A percentile compares a stretch with the other conserved stretches of the same genome.
Evolutionary conservation across 495 filamentous ascomycete genomes (phyloP).

Genomic region (Pseudoneurospora amorphoporcata): DNA sequence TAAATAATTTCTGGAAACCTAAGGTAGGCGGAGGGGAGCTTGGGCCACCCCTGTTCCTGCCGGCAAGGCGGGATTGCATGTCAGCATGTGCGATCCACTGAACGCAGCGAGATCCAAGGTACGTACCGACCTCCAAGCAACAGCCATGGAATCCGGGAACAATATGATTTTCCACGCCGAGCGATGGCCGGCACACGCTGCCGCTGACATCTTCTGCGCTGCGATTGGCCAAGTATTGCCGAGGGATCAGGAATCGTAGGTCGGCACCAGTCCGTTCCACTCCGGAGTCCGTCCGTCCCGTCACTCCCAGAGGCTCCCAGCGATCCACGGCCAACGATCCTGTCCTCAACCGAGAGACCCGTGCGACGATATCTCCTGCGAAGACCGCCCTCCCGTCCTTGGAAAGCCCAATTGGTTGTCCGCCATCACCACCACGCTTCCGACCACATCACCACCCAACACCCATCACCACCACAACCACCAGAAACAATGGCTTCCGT

Average conservation of each 20-base stretch:
- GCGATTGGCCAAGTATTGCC: neutral
- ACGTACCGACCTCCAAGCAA: neutral
- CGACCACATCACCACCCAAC: neutral
- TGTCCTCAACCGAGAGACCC: neutral
- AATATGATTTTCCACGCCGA: neutral
- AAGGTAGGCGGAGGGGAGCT: neutral
- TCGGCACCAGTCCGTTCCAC: neutral
- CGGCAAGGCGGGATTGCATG: neutral
- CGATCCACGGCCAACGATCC: neutral
- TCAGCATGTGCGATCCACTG: neutral
- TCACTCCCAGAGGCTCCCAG: neutral
- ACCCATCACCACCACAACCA: neutral
- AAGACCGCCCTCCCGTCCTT: neutral
- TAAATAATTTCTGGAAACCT: neutral
- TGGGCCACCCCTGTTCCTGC: neutral
- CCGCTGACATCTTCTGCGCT: neutral
- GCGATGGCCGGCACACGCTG: neutral
- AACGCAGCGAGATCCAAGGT: neutral
- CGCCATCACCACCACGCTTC: neutral
- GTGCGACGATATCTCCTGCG: neutral
- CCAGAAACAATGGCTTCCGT: slow-evolving; percentile 41
- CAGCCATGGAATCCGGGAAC: neutral
- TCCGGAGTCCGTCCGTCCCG: neutral
- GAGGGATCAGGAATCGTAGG: neutral
- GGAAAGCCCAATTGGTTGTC: neutral